These are phyloP conservation scores for Danielozyma ontarioensis DNA, from an alignment of 805 yeast genomes.

Conservation along the genomic window DNA sequence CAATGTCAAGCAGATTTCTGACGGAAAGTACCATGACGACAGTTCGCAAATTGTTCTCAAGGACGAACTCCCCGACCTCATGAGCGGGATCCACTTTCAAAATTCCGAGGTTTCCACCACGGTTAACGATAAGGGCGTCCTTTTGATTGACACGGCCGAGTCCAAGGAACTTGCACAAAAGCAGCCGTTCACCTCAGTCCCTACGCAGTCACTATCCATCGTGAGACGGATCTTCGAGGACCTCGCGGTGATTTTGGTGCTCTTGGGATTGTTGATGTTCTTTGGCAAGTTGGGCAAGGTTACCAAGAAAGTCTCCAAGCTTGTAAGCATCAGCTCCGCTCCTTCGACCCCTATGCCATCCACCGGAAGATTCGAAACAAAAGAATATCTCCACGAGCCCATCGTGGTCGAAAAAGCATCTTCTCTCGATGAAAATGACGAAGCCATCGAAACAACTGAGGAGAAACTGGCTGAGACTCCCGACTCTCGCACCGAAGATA, in stretches of 20 bases:
- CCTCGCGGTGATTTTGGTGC: conserved; percentile 38
- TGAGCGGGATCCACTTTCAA: conserved; percentile 34
- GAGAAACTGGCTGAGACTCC: not conserved
- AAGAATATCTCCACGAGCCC: too few relatives aligned
- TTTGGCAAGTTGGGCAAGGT: conserved; percentile 33
- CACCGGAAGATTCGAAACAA: not conserved
- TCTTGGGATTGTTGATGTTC: conserved; percentile 29
- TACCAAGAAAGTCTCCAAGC: conserved; percentile 3
- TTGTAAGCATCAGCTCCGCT: not conserved
- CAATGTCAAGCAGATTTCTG: conserved; percentile 19
- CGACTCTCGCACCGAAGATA: not conserved
- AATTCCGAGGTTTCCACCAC: conserved; percentile 5
- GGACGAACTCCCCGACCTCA: conserved; percentile 20
- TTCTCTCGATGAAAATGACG: not conserved
- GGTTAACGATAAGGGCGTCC: conserved; percentile 1
- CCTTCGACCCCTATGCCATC: not conserved
- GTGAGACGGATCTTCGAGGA: conserved; percentile 42
- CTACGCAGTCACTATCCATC: conserved; percentile 8
- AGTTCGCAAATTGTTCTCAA: not conserved
- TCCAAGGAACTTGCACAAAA: not conserved
- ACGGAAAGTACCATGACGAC: conserved; percentile 4
- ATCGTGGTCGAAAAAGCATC: not conserved
- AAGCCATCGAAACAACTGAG: not conserved
- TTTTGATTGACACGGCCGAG: not conserved
- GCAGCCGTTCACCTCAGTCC: not conserved